Conservation (phyloP, 352 stramenopile genomes). For the Paralagenidium karlingii region DNA sequence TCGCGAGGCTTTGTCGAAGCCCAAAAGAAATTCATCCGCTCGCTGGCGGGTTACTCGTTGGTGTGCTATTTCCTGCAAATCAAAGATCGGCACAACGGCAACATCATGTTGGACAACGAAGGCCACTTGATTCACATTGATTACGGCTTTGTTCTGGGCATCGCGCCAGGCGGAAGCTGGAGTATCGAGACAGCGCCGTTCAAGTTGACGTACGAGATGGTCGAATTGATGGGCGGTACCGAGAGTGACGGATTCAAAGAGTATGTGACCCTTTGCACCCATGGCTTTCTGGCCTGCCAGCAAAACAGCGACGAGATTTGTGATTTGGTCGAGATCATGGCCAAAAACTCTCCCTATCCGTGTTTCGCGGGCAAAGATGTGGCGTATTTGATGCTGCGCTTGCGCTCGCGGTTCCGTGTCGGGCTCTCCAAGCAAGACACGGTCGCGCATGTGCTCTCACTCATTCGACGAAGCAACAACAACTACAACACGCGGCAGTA, state of each 20-base stretch:
- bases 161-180: conserved; percentile 97
- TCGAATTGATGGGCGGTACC: conserved; percentile 93
- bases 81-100: conserved; percentile 99
- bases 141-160: conserved; percentile 99
- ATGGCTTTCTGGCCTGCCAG: conserved; percentile 95
- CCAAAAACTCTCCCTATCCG: conserved; percentile 91
- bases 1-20: conserved; percentile 85
- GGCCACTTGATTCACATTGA: conserved; percentile 99
- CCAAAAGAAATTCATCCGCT: conserved; percentile 94
- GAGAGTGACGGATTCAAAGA: conserved; percentile 90
- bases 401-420: conserved; percentile 83
- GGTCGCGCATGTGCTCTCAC: conserved; percentile 81
- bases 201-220: conserved; percentile 99
- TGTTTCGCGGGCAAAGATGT: conserved; percentile 88
- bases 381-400: conserved; percentile 72
- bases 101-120: conserved; percentile 98
- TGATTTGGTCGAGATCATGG: conserved; percentile 96
- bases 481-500: conserved; percentile 90
- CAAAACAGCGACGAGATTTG: conserved; percentile 92
- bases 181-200: conserved; percentile 98
- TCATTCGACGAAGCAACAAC: conserved; percentile 87
- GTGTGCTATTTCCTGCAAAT: conserved; percentile 98
- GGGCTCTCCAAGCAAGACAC: conserved; percentile 80
- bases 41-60: conserved; percentile 96
- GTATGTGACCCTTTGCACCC: conserved; percentile 95